Evolutionary conservation across 139 green algal genomes (phyloP).

Genomic region (Diplosphaera chodatii): DNA sequence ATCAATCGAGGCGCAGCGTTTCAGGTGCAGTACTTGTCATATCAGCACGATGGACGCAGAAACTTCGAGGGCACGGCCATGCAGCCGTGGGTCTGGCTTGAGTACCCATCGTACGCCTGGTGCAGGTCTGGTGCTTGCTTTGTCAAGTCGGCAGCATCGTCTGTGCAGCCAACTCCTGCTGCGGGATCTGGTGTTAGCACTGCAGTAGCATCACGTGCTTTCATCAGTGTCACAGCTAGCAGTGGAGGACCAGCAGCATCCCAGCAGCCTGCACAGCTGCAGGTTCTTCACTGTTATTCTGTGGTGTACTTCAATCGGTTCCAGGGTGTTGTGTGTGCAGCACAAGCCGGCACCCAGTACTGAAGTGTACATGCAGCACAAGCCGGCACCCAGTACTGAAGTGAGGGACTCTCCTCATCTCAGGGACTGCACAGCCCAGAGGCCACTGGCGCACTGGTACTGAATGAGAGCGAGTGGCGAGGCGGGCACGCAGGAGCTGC

Average conservation of each 20-base stretch:
- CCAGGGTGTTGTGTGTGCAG: neutral
- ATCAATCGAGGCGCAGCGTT: constrained; percentile 27
- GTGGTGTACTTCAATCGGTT: too few species aligned
- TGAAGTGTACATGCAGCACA: neutral
- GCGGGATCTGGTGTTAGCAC: too few species aligned
- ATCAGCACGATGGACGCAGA: neutral
- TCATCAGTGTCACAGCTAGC: neutral
- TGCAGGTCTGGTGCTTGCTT: neutral
- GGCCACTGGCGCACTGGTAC: constrained; percentile 38
- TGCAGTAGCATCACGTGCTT: neutral
- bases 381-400: too few species aligned
- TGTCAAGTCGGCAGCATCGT: neutral
- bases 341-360: too few species aligned
- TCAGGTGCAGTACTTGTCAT: constrained; percentile 26
- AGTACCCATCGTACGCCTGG: neutral
- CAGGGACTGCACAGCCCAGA: constrained; percentile 45
- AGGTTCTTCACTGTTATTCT: too few species aligned
- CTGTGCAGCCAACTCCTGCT: neutral
- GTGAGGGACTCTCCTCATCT: neutral
- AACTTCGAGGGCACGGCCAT: too few species aligned
- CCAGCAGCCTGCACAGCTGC: neutral
- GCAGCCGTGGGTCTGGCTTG: neutral
- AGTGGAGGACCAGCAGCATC: too few species aligned
- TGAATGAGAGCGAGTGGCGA: constrained; percentile 54
- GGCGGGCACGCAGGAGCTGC: constrained; percentile 18